Base-by-base conservation (phyloP, 352 stramenopile genomes). In the Phytophthora crassamura region DNA sequence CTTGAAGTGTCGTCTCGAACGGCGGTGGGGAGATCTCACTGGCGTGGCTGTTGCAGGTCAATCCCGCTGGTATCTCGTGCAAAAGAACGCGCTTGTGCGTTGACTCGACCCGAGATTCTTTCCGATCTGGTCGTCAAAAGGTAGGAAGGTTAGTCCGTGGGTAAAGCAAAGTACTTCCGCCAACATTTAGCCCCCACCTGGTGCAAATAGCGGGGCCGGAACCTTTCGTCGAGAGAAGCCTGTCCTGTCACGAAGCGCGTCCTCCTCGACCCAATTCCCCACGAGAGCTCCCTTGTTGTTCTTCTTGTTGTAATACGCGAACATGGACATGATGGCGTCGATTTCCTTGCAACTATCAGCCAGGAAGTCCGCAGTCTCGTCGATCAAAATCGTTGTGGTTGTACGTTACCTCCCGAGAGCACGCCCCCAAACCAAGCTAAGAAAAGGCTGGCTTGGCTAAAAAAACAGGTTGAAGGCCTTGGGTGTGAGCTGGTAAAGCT, bases 261-360 rank as follows among this genome's bases (percentile, higher is more conserved):
- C 76, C 54, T 95, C 87, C 34, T 95, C 85, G 45, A 95, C 83
- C 87, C 87, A 95, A 62, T 95, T 95, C 18, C 87, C 87, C 18
- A 93, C 75, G 16, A 95, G 73, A 42, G 84, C 78, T 12, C 78
- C 81, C 46, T 91, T 89, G 47, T 64, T 72, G 60, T 95, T 93
- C 67, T 84, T 91, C 64, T 91, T 91, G 80, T 95, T 95, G 78
- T 94, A 94, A 28, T 67, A 67, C 5, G 77, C 59, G 45, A 82
- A 84, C 78, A 88, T 86, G 9, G 57, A 45, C 39, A 54, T 48
- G 43, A 11, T 30, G 33, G n/a, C 25, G 50, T 28, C 22, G 22
- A 28, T 28, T 28, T 28, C 22, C 22, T 28, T 28, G 22, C 22
- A 4, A 28, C 22, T 2, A 28, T 28, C 22, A 28, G 22, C 22